Evolutionary conservation across 2,329 filamentous ascomycete species (phyloP), one percentile per base, ranked within the genome.

Genomic region (Neodidymelliopsis sp.): DNA sequence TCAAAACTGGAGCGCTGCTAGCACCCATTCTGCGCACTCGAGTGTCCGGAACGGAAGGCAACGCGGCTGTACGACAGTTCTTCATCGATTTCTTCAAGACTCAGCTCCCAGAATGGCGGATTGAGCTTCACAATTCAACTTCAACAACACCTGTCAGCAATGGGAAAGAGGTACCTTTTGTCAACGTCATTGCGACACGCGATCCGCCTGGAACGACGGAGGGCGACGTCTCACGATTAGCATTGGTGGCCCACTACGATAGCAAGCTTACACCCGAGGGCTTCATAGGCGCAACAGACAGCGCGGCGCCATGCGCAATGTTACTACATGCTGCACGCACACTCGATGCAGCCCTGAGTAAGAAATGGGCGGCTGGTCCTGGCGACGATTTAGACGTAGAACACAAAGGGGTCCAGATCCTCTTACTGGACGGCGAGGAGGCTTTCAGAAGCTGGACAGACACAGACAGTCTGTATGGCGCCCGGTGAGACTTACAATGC

Each of bases 241-340:
- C 91, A 5, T 79, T 99, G 52, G 94, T 93, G 11, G 94, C 94
- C 18, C 94, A 99, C 72, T 97, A 96, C 72, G 94, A 99, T 68
- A 94, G 88, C 71, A 89, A 96, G 74, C 80, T 88, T 54, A 80
- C 80, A 22, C 94, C 93, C 0, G 77, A 86, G 49, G 93, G 91
- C 1, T 99, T 99, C 72, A 90, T 99, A 54, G 94, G 94, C 1
- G 94, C 93, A 0, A 94, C 84, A 10, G 94, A 99, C 68, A 97
- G 91, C 63, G 94, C 94, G 1, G 94, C 90, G 13, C 92, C 94
- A 12, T 97, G 93, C 73, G 94, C 94, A 0, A 92, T 99, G 81
- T 81, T 99, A 42, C 81, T 99, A 83, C 90, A 97, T 69, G 84
- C 88, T 10, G 90, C 92, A 55, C 81, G 87, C 60, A 90, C 84